Evolutionary conservation across 352 stramenopile genomes (phyloP).

Genomic region (Pythium rhizo-oryzae): DNA sequence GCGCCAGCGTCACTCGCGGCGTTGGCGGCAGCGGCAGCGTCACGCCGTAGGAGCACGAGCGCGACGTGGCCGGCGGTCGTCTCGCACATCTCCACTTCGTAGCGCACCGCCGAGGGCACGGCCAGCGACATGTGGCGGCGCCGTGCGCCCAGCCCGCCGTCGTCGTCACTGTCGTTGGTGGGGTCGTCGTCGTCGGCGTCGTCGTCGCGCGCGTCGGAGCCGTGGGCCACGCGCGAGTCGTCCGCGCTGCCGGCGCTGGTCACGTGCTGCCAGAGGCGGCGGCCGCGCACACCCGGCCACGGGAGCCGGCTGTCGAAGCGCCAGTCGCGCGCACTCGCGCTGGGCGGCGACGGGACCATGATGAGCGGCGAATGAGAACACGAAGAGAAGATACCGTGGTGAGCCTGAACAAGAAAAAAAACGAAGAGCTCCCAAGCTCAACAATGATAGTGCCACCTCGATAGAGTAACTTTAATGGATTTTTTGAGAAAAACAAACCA

Average conservation of each 20-base stretch:
- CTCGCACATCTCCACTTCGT: slow-evolving; percentile 61
- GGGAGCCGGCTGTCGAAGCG: slow-evolving; percentile 39
- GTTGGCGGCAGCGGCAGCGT: neutral
- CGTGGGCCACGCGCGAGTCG: neutral
- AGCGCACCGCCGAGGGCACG: slow-evolving; percentile 26
- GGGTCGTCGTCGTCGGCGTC: neutral
- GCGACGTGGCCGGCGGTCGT: slow-evolving; percentile 57
- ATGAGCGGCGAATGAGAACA: no score
- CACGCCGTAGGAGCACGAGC: slow-evolving; percentile 50
- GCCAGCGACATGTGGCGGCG: slow-evolving; percentile 3
- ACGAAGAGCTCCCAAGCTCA: slow-evolving; percentile 1
- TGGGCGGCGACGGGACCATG: neutral
- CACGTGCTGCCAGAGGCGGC: slow-evolving; percentile 34
- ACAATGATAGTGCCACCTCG: slow-evolving; percentile 1
- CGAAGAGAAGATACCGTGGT: neutral
- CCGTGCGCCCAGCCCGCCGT: neutral
- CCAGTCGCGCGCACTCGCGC: slow-evolving; percentile 13
- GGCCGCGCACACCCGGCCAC: slow-evolving; percentile 56
- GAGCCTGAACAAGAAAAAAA: neutral
- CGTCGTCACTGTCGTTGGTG: neutral
- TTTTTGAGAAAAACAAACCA: slow-evolving; percentile 11
- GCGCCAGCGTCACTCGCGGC: neutral
- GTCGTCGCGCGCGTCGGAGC: neutral
- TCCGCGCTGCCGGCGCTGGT: neutral
- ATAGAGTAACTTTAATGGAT: slow-evolving; percentile 20